phyloP scores from a whole-genome alignment of 495 filamentous ascomycete genomes.

The Talaromyces stipitatus region DNA sequence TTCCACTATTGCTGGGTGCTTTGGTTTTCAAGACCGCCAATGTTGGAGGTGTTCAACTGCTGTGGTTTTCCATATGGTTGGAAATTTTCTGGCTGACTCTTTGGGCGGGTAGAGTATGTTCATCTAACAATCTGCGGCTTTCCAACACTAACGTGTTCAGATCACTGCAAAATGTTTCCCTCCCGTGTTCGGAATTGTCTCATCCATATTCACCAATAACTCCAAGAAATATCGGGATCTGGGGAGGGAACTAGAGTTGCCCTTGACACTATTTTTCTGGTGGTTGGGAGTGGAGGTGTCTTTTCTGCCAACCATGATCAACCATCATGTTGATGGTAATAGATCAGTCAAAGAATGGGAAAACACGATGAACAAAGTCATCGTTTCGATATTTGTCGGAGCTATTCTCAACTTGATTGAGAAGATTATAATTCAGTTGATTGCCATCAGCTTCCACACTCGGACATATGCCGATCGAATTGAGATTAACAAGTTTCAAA shows the following conservation, averaged over 20 bases:
- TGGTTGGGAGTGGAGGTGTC: slow-evolving; percentile 72
- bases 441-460: slow-evolving; percentile 86
- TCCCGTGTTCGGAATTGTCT: slow-evolving; percentile 51
- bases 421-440: slow-evolving; percentile 92
- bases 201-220: slow-evolving; percentile 78
- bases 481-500: slow-evolving; percentile 86
- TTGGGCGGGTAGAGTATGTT: slow-evolving; percentile 66
- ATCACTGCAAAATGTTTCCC: slow-evolving; percentile 74
- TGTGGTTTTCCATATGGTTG: slow-evolving; percentile 95
- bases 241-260: slow-evolving; percentile 78
- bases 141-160: slow-evolving; percentile 16
- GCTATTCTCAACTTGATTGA: slow-evolving; percentile 76
- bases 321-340: slow-evolving; percentile 60
- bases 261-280: slow-evolving; percentile 87
- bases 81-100: slow-evolving; percentile 89
- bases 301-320: slow-evolving; percentile 52
- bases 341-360: slow-evolving; percentile 60
- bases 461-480: slow-evolving; percentile 90
- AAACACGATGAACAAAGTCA: slow-evolving; percentile 73
- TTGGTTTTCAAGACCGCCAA: slow-evolving; percentile 55
- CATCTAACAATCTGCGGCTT: not conserved
- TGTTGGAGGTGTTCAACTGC: slow-evolving; percentile 67
- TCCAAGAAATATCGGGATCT: slow-evolving; percentile 92
- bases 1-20: slow-evolving; percentile 73
- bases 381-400: slow-evolving; percentile 74